Base-by-base conservation (phyloP, 2,329 filamentous ascomycete species). In the Pyrenochaeta sp. region DNA sequence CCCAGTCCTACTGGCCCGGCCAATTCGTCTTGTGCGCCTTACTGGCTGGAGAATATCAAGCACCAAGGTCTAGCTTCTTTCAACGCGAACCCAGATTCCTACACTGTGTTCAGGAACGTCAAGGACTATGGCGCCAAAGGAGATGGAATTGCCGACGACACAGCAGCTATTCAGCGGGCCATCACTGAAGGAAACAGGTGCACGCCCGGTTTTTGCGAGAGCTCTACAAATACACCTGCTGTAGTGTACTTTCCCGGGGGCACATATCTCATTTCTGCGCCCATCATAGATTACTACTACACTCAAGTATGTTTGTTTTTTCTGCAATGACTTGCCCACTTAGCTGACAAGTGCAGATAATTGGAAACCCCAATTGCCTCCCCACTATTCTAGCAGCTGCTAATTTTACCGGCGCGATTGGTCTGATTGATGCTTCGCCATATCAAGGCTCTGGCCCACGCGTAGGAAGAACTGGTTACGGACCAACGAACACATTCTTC, bases 281-380 rank as follows among this genome's bases (percentile, higher is more conserved):
- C 80, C 2, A 82, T 88, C 48, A 77, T 84, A 39, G 76, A 83
- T 56, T 85, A 83, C 56, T 87, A 86, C 66, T 80, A 81, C 48
- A 87, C 84, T 5, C 79, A 85, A 40, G 63, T 65, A 41, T 36
- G 48, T 9, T 11, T 7, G 5, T 17, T 26, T n/a, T n/a, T n/a
- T n/a, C n/a, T n/a, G n/a, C 19, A 28, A 28, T 17, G 6, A 11
- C 11, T 11, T 38, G 8, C 3, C 14, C 7, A 3, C 5, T 29
- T 30, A 7, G 35, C 41, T 60, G 3, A 60, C 30, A 18, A 5
- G 3, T 26, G 13, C 19, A 67, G 63, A 67, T 87, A 10, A 75
- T 86, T 41, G 83, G 83, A 27, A 82, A 86, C 48, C 79, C 83
- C 2, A 81, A 78, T 47, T 75, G 77, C 34, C 67, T 79, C 13